These are phyloP conservation scores for Domatiomyces globalis DNA, from an alignment of 2,329 filamentous ascomycete genomes.

Conservation along the genomic window DNA sequence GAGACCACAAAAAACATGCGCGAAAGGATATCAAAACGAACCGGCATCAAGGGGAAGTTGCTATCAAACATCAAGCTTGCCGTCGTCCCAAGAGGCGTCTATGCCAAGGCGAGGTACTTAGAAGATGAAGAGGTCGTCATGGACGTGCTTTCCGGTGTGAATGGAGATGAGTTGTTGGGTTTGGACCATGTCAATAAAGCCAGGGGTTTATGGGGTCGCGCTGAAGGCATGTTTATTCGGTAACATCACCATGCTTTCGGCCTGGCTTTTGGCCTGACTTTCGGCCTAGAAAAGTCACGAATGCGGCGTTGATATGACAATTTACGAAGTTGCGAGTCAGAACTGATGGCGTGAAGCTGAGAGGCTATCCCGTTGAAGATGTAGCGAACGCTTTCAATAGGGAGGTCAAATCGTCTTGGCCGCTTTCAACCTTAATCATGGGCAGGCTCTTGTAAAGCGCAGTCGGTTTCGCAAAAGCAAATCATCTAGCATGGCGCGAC, in stretches of 20 bases:
- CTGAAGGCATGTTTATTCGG: slow-evolving; percentile 49
- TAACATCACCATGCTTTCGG: not conserved
- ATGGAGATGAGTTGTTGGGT: slow-evolving; percentile 52
- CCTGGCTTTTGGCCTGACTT: too few species aligned
- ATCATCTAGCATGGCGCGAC: not conserved
- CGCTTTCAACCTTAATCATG: not conserved
- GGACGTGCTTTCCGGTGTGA: slow-evolving; percentile 55
- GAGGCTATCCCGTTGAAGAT: not conserved
- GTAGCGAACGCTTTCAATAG: not conserved
- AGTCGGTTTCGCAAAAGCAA: not conserved
- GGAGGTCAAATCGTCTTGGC: not conserved
- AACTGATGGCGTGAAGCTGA: not conserved
- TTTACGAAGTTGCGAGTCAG: not conserved
- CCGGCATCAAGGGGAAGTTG: slow-evolving; percentile 91
- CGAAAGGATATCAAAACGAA: slow-evolving; percentile 82
- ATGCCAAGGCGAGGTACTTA: slow-evolving; percentile 67
- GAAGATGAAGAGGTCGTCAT: slow-evolving; percentile 51
- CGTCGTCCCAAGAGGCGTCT: slow-evolving; percentile 54
- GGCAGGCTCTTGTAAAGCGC: not conserved
- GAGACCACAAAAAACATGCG: slow-evolving; percentile 86
- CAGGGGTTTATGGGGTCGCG: slow-evolving; percentile 43
- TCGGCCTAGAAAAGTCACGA: not conserved
- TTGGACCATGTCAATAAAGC: slow-evolving; percentile 51
- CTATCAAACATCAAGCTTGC: slow-evolving; percentile 98
- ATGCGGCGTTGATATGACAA: not conserved